Evolutionary conservation across 2,329 filamentous ascomycete species (phyloP).

Genomic region (Sclerotinia glacialis): DNA sequence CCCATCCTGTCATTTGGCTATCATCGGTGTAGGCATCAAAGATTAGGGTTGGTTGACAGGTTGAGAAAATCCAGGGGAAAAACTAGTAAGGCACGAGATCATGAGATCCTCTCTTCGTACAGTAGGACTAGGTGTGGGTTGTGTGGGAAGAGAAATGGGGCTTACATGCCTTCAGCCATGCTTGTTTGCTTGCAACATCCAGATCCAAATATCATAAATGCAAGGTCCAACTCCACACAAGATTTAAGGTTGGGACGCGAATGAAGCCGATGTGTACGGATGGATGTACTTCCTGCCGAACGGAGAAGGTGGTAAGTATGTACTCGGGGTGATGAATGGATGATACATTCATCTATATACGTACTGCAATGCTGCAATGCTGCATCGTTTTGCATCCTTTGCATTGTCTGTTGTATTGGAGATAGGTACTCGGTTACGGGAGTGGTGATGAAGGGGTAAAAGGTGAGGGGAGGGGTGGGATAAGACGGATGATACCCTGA

Average conservation of each 20-base stretch:
- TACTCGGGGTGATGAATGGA: slow-evolving; percentile 8
- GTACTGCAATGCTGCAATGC: slow-evolving; percentile 14
- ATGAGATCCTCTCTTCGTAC: slow-evolving; percentile 2
- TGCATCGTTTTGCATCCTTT: not conserved
- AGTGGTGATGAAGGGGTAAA: not conserved
- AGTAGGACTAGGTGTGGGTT: not conserved
- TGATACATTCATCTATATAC: not conserved
- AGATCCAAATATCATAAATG: slow-evolving; percentile 11
- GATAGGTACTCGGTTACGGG: not conserved
- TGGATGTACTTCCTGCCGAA: not conserved
- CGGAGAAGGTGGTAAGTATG: not conserved
- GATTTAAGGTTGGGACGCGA: not conserved
- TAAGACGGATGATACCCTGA: not conserved
- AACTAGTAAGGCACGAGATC: slow-evolving; percentile 21
- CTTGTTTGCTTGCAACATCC: not conserved
- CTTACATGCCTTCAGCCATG: not conserved
- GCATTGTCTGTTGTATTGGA: slow-evolving; percentile 2
- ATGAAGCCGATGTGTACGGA: slow-evolving; percentile 4
- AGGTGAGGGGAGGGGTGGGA: not conserved
- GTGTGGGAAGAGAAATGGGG: not conserved
- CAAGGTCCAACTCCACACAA: slow-evolving; percentile 11
- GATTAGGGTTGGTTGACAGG: slow-evolving; percentile 4
- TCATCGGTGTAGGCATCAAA: slow-evolving; percentile 11
- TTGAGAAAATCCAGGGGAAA: slow-evolving; percentile 7
- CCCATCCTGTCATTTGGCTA: slow-evolving; percentile 1